Evolutionary conservation across 2,329 filamentous ascomycete genomes (phyloP), one percentile per base, ranked within the genome.

Genomic region (Curvularia sp.): DNA sequence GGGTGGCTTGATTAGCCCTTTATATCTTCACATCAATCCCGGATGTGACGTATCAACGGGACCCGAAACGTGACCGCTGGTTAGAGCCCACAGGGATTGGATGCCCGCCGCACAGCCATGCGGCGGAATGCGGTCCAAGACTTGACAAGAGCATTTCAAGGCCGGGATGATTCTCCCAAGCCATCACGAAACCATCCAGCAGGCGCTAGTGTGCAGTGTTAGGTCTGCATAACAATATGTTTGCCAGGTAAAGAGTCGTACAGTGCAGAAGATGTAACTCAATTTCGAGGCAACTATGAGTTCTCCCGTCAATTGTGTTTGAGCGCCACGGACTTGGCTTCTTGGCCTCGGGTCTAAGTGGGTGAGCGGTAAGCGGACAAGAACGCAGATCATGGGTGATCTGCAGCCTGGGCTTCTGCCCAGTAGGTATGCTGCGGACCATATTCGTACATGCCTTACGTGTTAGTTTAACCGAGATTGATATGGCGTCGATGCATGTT

Each of bases 251-350:
- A 43, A 41, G 19, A 48, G 27, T 36, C 13, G 46, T 47, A 15
- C 32, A 32, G 30, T 19, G 45, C 43, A 51, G 43, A 59, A 23
- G 28, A 34, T 38, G 43, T 43, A 30, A 55, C 53, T 41, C 34
- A 30, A 28, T 13, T 38, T n/a, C 34, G 42, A 36, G 30, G 46
- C 49, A 55, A 43, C 53, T 32, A 25, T n/a, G 49, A 36, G 46
- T 50, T 51, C 50, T 50, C 54, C 57, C 45, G 36, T 56, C 32
- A 51, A 48, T 57, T 57, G 49, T 50, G 49, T 42, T 54, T 53
- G 52, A 34, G 55, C 36, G 57, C 57, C 59, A 63, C 51, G 59
- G 46, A 51, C 61, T 65, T 66, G 61, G 57, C 61, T 38, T 25
- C 64, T 66, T 66, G 64, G 64, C 64, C 49, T 10, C 19, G 23